Base-by-base conservation (phyloP, 495 filamentous ascomycete species). In the Trichoderma gamsii region DNA sequence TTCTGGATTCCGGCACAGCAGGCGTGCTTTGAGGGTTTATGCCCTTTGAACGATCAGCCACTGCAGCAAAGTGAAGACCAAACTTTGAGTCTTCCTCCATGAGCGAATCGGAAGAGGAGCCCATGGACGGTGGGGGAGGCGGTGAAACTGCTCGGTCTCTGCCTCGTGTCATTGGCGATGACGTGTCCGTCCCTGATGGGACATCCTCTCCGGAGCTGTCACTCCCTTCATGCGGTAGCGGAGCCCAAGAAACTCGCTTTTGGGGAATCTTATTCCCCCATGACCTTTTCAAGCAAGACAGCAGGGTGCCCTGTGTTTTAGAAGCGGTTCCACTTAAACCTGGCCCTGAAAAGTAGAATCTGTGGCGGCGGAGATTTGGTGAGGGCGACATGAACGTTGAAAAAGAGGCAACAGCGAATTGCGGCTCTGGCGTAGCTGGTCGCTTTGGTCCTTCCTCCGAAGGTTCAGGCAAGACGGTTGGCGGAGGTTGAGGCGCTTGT, bases 11-110 rank as follows among this genome's bases (percentile, higher is more conserved):
- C 38, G 64, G 65, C 15, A 46, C 25, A 38, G 25, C n/a, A 21
- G 56, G 56, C 25, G 16, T 12, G 16, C 56, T 61, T 25, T 32
- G 27, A 13, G 12, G 56, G 27, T 27, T 23, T 18, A 21, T 61
- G 56, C 56, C 25, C 27, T 32, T 61, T 13, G 25, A 9, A 61
- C 71, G 69, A 29, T 56, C 70, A 9, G 75, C 69, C 56, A 79
- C 73, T 12, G 71, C 71, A 13, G 76, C 76, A 61, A 81, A 83
- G 67, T 83, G 79, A 9, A 68, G 70, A 0, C 43, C 67, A 4
- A 78, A 78, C 23, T 71, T 75, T 35, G 75, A n/a, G 41, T 65
- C 66, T 46, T 66, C 59, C 4, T 25, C 49, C 0, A 70, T 71
- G 15, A 74, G 67, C 5, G 68, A 15, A 9, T 59, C 63, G n/a